Percentiles rank a stretch among this genome's conserved stretches.
Conservation (phyloP, 768 basidiomycete genomes). For the Pleurotus platypus region DNA sequence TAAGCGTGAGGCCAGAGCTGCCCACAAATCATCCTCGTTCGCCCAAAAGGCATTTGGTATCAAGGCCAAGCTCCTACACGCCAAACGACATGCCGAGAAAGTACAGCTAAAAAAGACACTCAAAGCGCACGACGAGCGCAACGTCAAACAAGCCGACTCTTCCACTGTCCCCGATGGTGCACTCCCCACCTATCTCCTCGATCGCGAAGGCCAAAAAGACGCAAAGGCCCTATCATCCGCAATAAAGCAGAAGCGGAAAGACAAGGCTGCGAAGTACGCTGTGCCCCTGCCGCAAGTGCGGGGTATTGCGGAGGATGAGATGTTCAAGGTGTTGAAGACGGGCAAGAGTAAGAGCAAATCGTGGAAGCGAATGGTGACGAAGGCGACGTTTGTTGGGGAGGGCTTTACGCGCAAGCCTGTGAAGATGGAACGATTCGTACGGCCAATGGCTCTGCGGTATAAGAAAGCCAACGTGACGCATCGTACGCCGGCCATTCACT, state of each 20-base stretch:
- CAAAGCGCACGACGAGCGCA: conserved; percentile 98
- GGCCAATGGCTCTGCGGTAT: conserved; percentile 96
- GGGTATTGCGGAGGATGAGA: conserved; percentile 98
- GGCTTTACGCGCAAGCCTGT: conserved; percentile 98
- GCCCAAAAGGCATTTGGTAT: conserved; percentile 95
- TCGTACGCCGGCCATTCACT: conserved; percentile 52
- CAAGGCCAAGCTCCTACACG: conserved; percentile 97
- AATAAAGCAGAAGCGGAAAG: conserved; percentile 98
- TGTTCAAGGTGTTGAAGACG: conserved; percentile 99
- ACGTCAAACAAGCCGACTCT: conserved; percentile 91
- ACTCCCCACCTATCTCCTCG: conserved; percentile 91
- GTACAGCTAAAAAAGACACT: conserved; percentile 99
- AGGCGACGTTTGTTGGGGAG: conserved; percentile 98
- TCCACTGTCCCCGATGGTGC: conserved; percentile 85
- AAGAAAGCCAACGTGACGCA: conserved; percentile 99
- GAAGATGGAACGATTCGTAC: conserved; percentile 97
- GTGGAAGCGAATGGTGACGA: conserved; percentile 99
- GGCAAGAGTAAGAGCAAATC: conserved; percentile 94
- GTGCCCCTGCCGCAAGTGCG: conserved; percentile 96
- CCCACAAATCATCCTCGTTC: conserved; percentile 70
- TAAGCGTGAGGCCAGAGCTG: conserved; percentile 77
- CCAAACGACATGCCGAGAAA: conserved; percentile 94
- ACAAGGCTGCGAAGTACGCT: conserved; percentile 97
- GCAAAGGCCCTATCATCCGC: conserved; percentile 95
- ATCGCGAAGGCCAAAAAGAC: conserved; percentile 97